Evolutionary conservation across 2,329 filamentous ascomycete genomes (phyloP), one percentile per base, ranked within the genome.

Genomic region (Cladophialophora exuberans): DNA sequence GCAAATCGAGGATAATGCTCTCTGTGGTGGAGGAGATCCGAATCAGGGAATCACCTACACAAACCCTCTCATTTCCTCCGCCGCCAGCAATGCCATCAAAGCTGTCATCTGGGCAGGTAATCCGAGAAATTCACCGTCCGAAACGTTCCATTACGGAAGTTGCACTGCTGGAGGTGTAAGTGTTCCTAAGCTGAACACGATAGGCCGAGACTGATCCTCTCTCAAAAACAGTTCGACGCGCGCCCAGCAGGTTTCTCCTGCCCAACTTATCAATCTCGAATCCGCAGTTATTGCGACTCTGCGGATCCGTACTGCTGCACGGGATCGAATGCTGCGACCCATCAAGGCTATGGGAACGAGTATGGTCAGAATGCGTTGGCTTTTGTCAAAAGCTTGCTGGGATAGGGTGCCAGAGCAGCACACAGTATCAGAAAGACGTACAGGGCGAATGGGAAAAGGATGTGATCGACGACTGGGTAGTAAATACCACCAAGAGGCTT

Each of bases 121-220:
- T 11, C 38, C 38, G 7, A 41, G 38, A 25, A 42, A 26, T 20
- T 42, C 39, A n/a, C 39, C 22, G 2, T 10, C 39, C 18, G 39
- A 42, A 25, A 42, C 39, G 26, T 42, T 42, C 39, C 39, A 41
- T n/a, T 42, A 42, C 26, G 39, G 39, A 10, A 26, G 18, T 42
- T 42, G 39, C 39, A 42, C 39, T 26, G 39, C 39, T 23, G 39
- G 39, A 13, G 39, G 39, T 4, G 39, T 42, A 7, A 42, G 39
- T 22, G 10, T 13, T 42, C 10, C 39, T 22, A 15, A 4, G 4
- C 18, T 39, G 4, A 22, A 26, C 10, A n/a, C 15, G 6, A n/a
- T 13, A 22, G 20, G 9, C 39, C 2, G 39, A n/a, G 10, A 25
- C 39, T 26, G 22, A 42, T 25, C 18, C 23, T 42, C 39, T 3